Evolutionary conservation across 2,329 filamentous ascomycete genomes (phyloP).

Genomic region (Tolypocladium guangdongense): DNA sequence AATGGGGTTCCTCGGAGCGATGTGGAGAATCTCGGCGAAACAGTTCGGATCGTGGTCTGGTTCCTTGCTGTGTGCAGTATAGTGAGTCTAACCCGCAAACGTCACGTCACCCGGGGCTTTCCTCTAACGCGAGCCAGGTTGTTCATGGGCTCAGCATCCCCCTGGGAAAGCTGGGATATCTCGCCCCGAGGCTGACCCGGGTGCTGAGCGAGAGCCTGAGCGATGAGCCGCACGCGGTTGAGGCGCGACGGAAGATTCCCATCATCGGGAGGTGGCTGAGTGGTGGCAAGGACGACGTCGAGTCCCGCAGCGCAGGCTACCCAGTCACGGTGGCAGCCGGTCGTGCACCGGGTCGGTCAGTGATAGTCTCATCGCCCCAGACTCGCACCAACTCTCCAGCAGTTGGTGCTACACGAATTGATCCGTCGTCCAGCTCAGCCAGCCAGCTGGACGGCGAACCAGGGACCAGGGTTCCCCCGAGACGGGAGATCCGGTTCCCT

Average conservation of each 20-base stretch:
- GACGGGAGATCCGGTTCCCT: constrained; percentile 11
- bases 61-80: constrained; percentile 77
- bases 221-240: constrained; percentile 4
- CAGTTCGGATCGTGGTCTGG: constrained; percentile 68
- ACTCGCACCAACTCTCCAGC: not conserved
- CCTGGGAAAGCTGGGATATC: constrained; percentile 52
- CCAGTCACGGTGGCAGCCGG: not conserved
- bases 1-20: constrained; percentile 53
- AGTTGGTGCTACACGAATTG: not conserved
- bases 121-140: constrained; percentile 23
- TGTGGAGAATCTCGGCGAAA: constrained; percentile 53
- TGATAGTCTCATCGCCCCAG: not conserved
- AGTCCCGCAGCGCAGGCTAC: not conserved
- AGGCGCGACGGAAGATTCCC: constrained; percentile 8
- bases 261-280: constrained; percentile 8
- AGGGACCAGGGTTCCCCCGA: not conserved
- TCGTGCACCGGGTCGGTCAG: not conserved
- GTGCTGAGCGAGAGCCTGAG: constrained; percentile 13
- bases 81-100: constrained; percentile 35
- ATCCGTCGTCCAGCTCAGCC: not conserved
- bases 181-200: constrained; percentile 45
- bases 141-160: constrained; percentile 75
- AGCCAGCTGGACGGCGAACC: not conserved
- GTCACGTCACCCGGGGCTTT: not conserved
- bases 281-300: not conserved